Base-by-base conservation (phyloP, 1,139 yeast species). In the Lodderomyces theae region DNA sequence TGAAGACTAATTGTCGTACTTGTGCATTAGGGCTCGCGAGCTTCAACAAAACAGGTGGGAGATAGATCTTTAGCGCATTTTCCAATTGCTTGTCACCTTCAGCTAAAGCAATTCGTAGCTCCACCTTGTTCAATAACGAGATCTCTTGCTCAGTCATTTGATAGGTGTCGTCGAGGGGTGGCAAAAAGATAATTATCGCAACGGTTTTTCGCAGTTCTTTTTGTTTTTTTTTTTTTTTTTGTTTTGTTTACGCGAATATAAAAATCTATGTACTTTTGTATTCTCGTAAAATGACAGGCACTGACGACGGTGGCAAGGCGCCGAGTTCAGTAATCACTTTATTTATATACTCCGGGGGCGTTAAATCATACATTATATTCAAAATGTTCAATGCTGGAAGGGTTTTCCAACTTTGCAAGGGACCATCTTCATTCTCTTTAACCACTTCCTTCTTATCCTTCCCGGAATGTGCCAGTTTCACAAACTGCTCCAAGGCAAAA, bases 251-350 rank as follows among this genome's bases (percentile, higher is more conserved):
- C n/a, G 34, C 34, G 17, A 11, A 12, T 17, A 8, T 10, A 29
- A 10, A 18, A 30, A 15, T 15, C 58, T 65, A 63, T 45, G 72
- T 66, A 52, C 72, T 74, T 63, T 87, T 87, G 63, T 92, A 92
- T 61, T 92, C 98, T 64, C 97, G 79, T 54, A 92, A 72, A 47
- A 92, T 88, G 34, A 92, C 97, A 23, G 98, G 98, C 45, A 92
- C 97, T 1, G 97, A 88, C 7, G 96, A 86, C 34, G 98, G 96
- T 5, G 98, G 98, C 51, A 94, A 73, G 4, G 96, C 88, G 18
- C 99, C 99, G 48, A 90, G 79, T 60, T 92, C 99, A 2, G 98
- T 92, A 39, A 94, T 87, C 44, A 94, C 90, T 68, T 94, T 92
- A 60, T 90, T 89, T 53, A 92, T 88, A 54, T 86, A 87, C 51